Base-by-base conservation (phyloP, 257 asterid genomes). In the Nicotiana otophora region DNA sequence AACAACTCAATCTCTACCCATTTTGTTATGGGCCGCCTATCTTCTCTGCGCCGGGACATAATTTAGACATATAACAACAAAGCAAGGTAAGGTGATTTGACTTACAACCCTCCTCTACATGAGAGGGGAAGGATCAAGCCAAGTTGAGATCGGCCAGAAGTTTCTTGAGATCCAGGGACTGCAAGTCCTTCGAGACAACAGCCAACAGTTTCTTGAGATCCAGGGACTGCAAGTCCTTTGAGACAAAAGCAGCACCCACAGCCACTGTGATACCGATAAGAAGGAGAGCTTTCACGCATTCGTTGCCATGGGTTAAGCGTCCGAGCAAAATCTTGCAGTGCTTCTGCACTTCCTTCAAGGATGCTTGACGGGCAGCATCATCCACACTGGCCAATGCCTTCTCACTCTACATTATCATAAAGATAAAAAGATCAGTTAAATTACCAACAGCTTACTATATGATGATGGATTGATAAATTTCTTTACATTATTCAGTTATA, bases 311-410 rank as follows among this genome's bases (percentile, higher is more conserved):
- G 9, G 93, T 89, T 42, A 92, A 68, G 86, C 82, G 91, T 55
- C 91, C 91, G 78, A 42, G 63, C 58, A 95, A 6, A 51, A 83
- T 64, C 89, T 86, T 93, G 81, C 96, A 86, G 87, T 91, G 88
- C 72, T 89, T 92, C 81, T 91, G 94, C 2, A 97, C 94, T 34
- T 95, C 97, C 89, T 85, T 90, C 81, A 88, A 87, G 36, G 65
- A 30, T 23, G 85, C 85, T 86, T 86, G 91, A 74, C 36, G 84
- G 26, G 46, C 63, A 75, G 31, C 92, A 77, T 92, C 95, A 39
- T 30, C 93, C 55, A 84, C 93, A 8, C 85, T 91, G 66, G 82
- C 85, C 39, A 87, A 80, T 46, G 91, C 95, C 84, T 91, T 87
- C 91, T 90, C 93, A 61, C 93, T 95, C 99, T 95, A 87, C 80